phyloP scores from a whole-genome alignment of 2,329 filamentous ascomycete species.

The Fusarium setosum region DNA sequence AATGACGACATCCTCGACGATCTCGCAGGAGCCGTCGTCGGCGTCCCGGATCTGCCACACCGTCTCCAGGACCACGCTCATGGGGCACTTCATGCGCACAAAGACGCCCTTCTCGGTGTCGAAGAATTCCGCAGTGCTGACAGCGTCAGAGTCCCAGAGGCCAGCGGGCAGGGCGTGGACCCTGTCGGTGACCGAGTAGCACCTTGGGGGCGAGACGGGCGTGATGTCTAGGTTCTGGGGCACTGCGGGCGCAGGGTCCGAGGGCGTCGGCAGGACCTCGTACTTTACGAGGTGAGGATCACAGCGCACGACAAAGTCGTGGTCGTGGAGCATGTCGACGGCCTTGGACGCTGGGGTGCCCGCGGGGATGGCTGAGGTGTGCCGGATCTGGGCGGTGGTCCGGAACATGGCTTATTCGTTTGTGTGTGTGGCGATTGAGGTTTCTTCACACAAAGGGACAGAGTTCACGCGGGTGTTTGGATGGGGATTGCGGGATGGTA shows the following conservation, averaged over 20 bases:
- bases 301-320: slow-evolving; percentile 63
- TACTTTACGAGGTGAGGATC: slow-evolving; percentile 63
- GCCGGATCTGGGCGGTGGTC: slow-evolving; percentile 54
- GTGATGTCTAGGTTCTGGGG: slow-evolving; percentile 42
- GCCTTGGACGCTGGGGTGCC: slow-evolving; percentile 49
- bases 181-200: slow-evolving; percentile 61
- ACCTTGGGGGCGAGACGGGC: slow-evolving; percentile 45
- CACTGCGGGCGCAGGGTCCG: slow-evolving; percentile 43
- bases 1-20: slow-evolving; percentile 64
- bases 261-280: slow-evolving; percentile 47
- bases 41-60: slow-evolving; percentile 56
- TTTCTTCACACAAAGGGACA: no score
- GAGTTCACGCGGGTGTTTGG: background rate
- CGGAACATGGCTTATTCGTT: slow-evolving; percentile 58
- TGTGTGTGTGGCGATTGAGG: no score
- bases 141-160: slow-evolving; percentile 65
- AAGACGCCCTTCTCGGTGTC: slow-evolving; percentile 62
- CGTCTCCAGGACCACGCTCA: slow-evolving; percentile 65
- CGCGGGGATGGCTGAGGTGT: slow-evolving; percentile 56
- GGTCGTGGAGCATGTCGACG: slow-evolving; percentile 62
- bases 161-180: slow-evolving; percentile 65
- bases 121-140: slow-evolving; percentile 66
- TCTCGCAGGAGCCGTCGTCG: slow-evolving; percentile 49
- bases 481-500: background rate
- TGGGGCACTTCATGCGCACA: slow-evolving; percentile 61